Conservation (phyloP, 768 basidiomycete genomes). For the Crucibulum laeve region DNA sequence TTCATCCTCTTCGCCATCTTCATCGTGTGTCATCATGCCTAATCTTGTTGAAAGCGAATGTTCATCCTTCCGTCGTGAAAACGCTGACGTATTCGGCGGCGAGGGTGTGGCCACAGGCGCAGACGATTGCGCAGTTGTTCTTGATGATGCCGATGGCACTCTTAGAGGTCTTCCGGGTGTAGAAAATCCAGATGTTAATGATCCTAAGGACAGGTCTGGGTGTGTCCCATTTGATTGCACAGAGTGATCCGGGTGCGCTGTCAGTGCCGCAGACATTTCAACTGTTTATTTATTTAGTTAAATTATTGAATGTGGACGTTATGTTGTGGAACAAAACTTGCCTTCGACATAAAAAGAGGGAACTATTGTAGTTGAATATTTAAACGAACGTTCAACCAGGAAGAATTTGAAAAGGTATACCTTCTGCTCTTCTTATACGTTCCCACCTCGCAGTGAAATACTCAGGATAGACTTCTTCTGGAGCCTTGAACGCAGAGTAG, state of each 20-base stretch:
- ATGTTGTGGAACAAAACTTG: no score
- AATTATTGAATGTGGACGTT: no score
- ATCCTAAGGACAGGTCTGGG: constrained; percentile 61
- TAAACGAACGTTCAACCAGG: no score
- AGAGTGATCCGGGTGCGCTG: constrained; percentile 33
- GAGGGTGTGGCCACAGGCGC: constrained; percentile 48
- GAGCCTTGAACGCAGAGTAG: no score
- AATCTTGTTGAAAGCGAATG: constrained; percentile 36
- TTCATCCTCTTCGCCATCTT: constrained; percentile 30
- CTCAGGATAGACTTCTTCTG: no score
- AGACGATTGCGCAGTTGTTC: constrained; percentile 49
- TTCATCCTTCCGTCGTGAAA: constrained; percentile 30
- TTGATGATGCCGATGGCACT: constrained; percentile 45
- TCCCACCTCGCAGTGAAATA: no score
- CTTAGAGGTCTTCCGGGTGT: constrained; percentile 43
- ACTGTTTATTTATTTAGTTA: no score
- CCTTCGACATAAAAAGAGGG: no score
- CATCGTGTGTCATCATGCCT: constrained; percentile 21
- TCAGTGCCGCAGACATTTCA: constrained; percentile 43
- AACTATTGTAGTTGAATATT: no score
- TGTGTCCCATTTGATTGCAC: constrained; percentile 38
- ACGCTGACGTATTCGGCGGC: constrained; percentile 28
- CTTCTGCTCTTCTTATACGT: no score
- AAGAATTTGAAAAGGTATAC: no score
- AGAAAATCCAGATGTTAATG: constrained; percentile 48